Evolutionary conservation across 2,329 filamentous ascomycete species (phyloP).

Genomic region (Pseudogymnoascus sp.): DNA sequence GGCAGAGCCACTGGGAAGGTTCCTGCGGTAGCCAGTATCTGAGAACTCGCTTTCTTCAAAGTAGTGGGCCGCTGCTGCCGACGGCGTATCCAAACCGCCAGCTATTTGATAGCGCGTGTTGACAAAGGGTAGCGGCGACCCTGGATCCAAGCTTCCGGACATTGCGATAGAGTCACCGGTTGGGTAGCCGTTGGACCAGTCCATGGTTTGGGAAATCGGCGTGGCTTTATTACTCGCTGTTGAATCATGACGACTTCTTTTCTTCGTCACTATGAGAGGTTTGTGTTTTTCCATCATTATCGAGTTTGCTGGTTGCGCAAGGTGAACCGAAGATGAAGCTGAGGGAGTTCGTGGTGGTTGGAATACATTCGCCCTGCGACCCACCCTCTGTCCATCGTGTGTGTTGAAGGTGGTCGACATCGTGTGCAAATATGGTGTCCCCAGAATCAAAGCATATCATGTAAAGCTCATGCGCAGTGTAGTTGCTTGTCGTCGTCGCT

Average conservation of each 20-base stretch:
- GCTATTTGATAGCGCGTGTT: conserved; percentile 46
- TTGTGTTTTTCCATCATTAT: conserved; percentile 9
- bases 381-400: conserved; percentile 7
- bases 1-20: conserved; percentile 13
- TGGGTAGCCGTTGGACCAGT: conserved; percentile 7
- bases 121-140: conserved; percentile 38
- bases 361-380: conserved; percentile 31
- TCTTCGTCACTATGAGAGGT: conserved; percentile 11
- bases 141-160: conserved; percentile 15
- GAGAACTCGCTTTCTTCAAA: conserved; percentile 26
- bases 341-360: conserved; percentile 36
- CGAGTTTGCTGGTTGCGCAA: conserved; percentile 17
- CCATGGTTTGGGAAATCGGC: conserved; percentile 3
- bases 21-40: conserved; percentile 35
- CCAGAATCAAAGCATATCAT: conserved; percentile 1
- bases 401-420: conserved; percentile 8
- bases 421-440: neutral
- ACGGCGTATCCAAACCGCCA: conserved; percentile 43
- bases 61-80: conserved; percentile 30
- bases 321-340: conserved; percentile 28
- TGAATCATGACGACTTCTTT: conserved; percentile 18
- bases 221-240: conserved; percentile 13
- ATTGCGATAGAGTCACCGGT: conserved; percentile 12
- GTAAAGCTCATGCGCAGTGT: neutral
- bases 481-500: neutral